These are phyloP conservation scores for Skeletonema marinoi DNA, from an alignment of 108 stramenopile species.

Conservation along the genomic window DNA sequence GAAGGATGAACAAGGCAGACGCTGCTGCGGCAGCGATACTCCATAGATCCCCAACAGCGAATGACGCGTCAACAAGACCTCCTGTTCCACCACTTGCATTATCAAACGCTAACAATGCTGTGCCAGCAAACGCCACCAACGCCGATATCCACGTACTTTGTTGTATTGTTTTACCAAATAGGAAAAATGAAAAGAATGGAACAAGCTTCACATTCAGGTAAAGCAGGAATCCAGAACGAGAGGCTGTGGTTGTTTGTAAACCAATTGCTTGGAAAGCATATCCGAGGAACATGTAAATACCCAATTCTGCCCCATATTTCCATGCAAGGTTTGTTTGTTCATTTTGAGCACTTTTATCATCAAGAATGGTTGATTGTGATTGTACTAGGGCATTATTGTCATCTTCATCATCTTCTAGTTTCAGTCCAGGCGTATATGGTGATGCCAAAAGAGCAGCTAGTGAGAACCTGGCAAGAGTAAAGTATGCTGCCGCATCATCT, in stretches of 20 bases:
- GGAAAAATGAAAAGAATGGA: constrained; percentile 71
- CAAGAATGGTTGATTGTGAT: neutral
- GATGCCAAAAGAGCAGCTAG: constrained; percentile 67
- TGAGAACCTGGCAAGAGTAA: constrained; percentile 74
- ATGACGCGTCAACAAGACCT: neutral
- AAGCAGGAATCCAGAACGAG: constrained; percentile 81
- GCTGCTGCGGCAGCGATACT: constrained; percentile 81
- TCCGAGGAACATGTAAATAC: constrained; percentile 87
- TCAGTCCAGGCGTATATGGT: constrained; percentile 59
- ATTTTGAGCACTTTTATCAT: neutral
- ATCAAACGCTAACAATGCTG: constrained; percentile 74
- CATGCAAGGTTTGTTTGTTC: constrained; percentile 34
- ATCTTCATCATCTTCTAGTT: neutral
- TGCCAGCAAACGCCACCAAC: constrained; percentile 75
- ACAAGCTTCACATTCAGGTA: constrained; percentile 92
- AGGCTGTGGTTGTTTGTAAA: constrained; percentile 80
- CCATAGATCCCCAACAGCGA: constrained; percentile 80
- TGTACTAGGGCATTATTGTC: too few species aligned
- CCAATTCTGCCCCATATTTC: constrained; percentile 81
- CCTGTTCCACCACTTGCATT: constrained; percentile 22
- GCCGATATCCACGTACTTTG: constrained; percentile 74
- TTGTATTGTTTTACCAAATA: constrained; percentile 63
- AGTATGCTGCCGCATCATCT: constrained; percentile 47
- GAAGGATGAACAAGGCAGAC: constrained; percentile 88
- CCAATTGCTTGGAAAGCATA: constrained; percentile 89